Conservation (phyloP, 768 basidiomycete genomes). For the Leccinum uliginosum region DNA sequence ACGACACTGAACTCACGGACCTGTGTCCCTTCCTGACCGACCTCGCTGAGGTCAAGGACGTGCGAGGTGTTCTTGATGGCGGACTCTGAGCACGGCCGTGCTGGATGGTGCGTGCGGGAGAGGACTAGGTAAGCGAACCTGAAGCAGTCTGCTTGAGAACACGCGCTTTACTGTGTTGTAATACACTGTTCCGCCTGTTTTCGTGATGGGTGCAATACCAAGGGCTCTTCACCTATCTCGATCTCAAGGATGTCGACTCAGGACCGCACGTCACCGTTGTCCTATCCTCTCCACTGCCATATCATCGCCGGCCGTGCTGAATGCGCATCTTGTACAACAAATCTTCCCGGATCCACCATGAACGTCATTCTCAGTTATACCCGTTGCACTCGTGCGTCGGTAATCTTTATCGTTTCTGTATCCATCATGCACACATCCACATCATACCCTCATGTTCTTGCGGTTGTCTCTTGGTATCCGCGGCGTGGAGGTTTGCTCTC, state of each 20-base stretch:
- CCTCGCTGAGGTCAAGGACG: conserved; percentile 78
- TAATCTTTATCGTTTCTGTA: conserved; percentile 32
- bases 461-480: conserved; percentile 16
- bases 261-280: not conserved
- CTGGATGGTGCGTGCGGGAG: conserved; percentile 18
- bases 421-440: conserved; percentile 29
- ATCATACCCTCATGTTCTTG: conserved; percentile 23
- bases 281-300: conserved; percentile 3
- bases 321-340: conserved; percentile 23
- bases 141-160: conserved; percentile 20
- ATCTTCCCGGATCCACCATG: conserved; percentile 9
- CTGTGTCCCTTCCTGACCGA: conserved; percentile 92
- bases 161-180: conserved; percentile 27
- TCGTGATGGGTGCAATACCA: conserved; percentile 30
- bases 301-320: conserved; percentile 11
- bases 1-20: conserved; percentile 96
- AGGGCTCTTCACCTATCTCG: conserved; percentile 18
- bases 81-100: conserved; percentile 48
- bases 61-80: conserved; percentile 87
- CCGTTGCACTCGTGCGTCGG: conserved; percentile 25
- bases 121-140: conserved; percentile 12
- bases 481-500: conserved; percentile 13
- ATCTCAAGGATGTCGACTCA: conserved; percentile 9
- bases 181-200: conserved; percentile 25
- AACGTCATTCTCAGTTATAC: conserved; percentile 20